phyloP scores from a whole-genome alignment of 768 basidiomycete species.

The Hygrophorus russula region DNA sequence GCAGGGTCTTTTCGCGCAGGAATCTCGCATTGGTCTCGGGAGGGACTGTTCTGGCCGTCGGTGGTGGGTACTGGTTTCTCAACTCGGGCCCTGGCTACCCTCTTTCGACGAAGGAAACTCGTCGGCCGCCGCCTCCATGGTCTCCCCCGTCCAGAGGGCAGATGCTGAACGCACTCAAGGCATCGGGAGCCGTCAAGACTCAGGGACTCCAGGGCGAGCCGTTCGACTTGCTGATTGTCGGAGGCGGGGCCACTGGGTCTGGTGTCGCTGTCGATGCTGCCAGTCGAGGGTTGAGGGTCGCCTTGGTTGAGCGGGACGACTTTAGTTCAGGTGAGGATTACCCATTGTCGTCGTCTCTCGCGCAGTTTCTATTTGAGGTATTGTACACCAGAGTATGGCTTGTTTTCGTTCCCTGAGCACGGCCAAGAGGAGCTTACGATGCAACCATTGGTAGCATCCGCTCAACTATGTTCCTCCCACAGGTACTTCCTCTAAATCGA shows the following conservation, averaged over 20 bases:
- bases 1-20: slow-evolving; percentile 40
- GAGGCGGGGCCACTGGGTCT: slow-evolving; percentile 92
- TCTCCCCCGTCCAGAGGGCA: slow-evolving; percentile 59
- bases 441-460: no score
- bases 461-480: slow-evolving; percentile 1
- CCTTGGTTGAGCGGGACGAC: slow-evolving; percentile 87
- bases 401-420: no score
- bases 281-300: slow-evolving; percentile 83
- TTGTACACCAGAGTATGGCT: neutral
- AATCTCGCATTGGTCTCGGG: slow-evolving; percentile 42
- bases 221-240: slow-evolving; percentile 78
- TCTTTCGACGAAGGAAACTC: slow-evolving; percentile 47
- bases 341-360: neutral
- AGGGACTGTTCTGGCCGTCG: slow-evolving; percentile 40
- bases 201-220: slow-evolving; percentile 25
- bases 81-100: slow-evolving; percentile 67
- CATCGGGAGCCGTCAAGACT: slow-evolving; percentile 22
- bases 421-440: no score
- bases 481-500: slow-evolving; percentile 96
- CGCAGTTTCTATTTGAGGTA: neutral
- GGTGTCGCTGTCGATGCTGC: slow-evolving; percentile 96
- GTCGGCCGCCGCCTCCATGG: slow-evolving; percentile 73
- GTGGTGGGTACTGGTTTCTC: slow-evolving; percentile 58
- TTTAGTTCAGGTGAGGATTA: slow-evolving; percentile 64
- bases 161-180: slow-evolving; percentile 50